phyloP scores from a whole-genome alignment of 345 rosid genomes.

The Raphanus raphanistrum region DNA sequence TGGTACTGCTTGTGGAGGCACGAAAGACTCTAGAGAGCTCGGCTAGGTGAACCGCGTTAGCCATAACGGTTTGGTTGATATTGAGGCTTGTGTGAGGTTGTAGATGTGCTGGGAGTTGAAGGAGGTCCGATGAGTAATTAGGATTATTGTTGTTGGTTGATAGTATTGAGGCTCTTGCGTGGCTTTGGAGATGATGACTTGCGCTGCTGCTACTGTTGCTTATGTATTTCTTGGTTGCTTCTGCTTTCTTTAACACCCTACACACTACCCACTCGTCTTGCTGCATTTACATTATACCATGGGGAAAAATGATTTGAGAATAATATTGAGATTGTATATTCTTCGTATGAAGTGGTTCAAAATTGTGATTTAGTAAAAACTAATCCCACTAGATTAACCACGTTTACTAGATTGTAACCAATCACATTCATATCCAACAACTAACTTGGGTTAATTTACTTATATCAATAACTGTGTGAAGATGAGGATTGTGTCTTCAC shows the following conservation, averaged over 20 bases:
- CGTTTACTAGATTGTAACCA: not conserved
- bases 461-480: not conserved
- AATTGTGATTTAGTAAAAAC: not conserved
- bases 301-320: not conserved
- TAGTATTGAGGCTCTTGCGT: constrained; percentile 30
- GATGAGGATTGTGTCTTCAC: not conserved
- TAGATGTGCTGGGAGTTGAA: constrained; percentile 34
- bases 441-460: not conserved
- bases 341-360: not conserved
- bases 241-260: constrained; percentile 87
- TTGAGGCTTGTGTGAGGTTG: constrained; percentile 28
- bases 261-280: constrained; percentile 99
- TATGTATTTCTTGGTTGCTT: constrained; percentile 69
- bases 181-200: constrained; percentile 32
- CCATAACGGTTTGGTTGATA: constrained; percentile 36
- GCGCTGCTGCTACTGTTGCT: constrained; percentile 37
- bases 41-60: constrained; percentile 57
- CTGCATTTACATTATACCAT: constrained; percentile 20
- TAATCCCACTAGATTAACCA: not conserved
- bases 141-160: constrained; percentile 25
- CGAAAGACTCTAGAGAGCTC: constrained; percentile 72
- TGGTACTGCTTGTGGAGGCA: constrained; percentile 41
- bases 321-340: not conserved
- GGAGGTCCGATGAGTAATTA: constrained; percentile 35
- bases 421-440: not conserved